Percentiles rank a stretch among this genome's conserved stretches.
These are phyloP conservation scores for Antitrichia curtipendula DNA, from an alignment of 225 moss, liverwort and hornwort species.

Conservation along the genomic window DNA sequence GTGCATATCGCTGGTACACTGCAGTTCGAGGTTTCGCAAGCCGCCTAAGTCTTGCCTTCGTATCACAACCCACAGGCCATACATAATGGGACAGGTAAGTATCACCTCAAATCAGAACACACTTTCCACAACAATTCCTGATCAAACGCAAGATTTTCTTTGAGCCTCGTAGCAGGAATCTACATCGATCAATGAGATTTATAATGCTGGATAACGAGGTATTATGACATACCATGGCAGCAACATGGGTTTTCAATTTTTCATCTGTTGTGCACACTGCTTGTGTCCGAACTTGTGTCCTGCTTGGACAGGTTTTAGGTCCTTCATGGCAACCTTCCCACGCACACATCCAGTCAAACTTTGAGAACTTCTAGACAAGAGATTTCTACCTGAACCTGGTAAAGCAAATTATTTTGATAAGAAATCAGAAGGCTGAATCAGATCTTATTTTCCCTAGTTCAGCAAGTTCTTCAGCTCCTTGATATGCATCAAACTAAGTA, in stretches of 20 bases:
- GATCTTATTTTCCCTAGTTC: background rate
- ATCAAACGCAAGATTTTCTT: background rate
- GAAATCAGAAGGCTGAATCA: background rate
- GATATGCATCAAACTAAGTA: background rate
- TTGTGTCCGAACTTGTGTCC: background rate
- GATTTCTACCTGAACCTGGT: background rate
- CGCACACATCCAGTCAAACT: background rate
- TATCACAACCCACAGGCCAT: background rate
- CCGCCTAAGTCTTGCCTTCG: slow-evolving; percentile 53
- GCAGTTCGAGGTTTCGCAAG: slow-evolving; percentile 70
- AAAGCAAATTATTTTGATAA: background rate
- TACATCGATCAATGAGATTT: background rate
- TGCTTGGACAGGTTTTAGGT: background rate
- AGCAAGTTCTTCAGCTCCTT: background rate
- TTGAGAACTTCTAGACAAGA: background rate
- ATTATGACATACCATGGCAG: slow-evolving; percentile 9
- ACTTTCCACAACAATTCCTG: background rate
- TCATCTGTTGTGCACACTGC: background rate
- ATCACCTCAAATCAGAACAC: background rate
- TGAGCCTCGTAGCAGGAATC: background rate
- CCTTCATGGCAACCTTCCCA: slow-evolving; percentile 8
- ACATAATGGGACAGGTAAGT: background rate
- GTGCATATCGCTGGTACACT: slow-evolving; percentile 61
- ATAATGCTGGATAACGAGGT: background rate
- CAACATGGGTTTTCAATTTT: slow-evolving; percentile 16